phyloP scores from a whole-genome alignment of 2,329 filamentous ascomycete species.

The Diaporthe citriasiana region DNA sequence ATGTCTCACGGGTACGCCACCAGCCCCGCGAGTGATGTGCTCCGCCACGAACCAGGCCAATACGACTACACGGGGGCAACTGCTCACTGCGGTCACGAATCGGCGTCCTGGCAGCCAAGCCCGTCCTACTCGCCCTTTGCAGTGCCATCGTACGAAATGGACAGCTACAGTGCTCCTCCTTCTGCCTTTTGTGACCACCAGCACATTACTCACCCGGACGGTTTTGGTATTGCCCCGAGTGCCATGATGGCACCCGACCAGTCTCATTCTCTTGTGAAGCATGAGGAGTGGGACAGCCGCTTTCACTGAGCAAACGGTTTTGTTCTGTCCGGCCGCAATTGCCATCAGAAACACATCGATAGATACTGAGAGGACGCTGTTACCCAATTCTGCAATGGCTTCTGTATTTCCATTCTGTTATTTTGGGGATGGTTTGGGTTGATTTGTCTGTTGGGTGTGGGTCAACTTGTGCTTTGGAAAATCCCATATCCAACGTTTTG shows the following conservation, averaged over 20 bases:
- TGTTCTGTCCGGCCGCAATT: not conserved
- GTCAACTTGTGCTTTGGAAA: not conserved
- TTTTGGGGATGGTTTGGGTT: not conserved
- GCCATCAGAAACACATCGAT: not conserved
- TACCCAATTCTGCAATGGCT: not conserved
- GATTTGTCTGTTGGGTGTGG: not conserved
- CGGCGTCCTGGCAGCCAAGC: conserved; percentile 50
- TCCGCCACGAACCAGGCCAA: conserved; percentile 46
- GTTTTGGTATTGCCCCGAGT: conserved; percentile 38
- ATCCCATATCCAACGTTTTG: not conserved
- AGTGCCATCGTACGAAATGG: conserved; percentile 49
- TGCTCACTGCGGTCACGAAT: conserved; percentile 48
- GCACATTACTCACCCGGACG: conserved; percentile 40
- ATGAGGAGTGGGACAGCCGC: conserved; percentile 41
- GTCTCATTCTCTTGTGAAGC: conserved; percentile 38
- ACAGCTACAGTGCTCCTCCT: conserved; percentile 46
- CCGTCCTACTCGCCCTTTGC: conserved; percentile 58
- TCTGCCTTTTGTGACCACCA: conserved; percentile 46
- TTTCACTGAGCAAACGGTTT: conserved; percentile 10
- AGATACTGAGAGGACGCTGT: not conserved
- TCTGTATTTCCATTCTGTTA: not conserved
- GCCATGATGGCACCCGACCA: conserved; percentile 36
- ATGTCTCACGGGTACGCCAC: conserved; percentile 49
- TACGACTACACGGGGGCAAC: conserved; percentile 50
- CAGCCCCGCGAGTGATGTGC: conserved; percentile 52